These are phyloP conservation scores for Ramularia endophylla DNA, from an alignment of 2,329 filamentous ascomycete genomes.

Conservation along the genomic window DNA sequence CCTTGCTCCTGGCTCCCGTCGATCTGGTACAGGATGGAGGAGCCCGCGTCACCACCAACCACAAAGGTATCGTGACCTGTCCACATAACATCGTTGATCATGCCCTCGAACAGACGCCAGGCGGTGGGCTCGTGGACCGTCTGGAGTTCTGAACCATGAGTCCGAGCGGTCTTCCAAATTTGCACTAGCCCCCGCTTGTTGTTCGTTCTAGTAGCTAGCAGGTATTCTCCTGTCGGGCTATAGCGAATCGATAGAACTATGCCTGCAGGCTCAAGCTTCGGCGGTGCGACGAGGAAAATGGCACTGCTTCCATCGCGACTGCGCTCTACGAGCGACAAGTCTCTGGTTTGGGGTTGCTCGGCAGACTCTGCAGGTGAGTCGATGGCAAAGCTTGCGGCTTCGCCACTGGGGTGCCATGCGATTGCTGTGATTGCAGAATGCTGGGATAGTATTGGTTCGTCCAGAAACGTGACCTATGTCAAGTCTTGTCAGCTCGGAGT, in stretches of 20 bases:
- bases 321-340: slow-evolving; percentile 25
- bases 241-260: slow-evolving; percentile 28
- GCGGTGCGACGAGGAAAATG: slow-evolving; percentile 16
- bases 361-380: slow-evolving; percentile 17
- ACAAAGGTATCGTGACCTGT: slow-evolving; percentile 38
- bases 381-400: slow-evolving; percentile 26
- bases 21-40: slow-evolving; percentile 18
- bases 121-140: slow-evolving; percentile 32
- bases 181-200: slow-evolving; percentile 28
- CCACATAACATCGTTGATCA: slow-evolving; percentile 41
- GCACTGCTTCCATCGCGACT: slow-evolving; percentile 17
- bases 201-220: slow-evolving; percentile 27
- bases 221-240: slow-evolving; percentile 25
- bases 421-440: slow-evolving; percentile 27
- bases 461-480: slow-evolving; percentile 8
- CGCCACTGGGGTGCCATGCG: slow-evolving; percentile 32
- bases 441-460: slow-evolving; percentile 23
- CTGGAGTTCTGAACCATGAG: slow-evolving; percentile 5
- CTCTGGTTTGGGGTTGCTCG: slow-evolving; percentile 15
- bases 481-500: too few relatives aligned
- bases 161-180: slow-evolving; percentile 21
- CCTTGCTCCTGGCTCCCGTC: slow-evolving; percentile 12
- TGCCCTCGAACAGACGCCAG: slow-evolving; percentile 37
- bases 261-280: slow-evolving; percentile 23
- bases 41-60: slow-evolving; percentile 36